Evolutionary conservation across 306 rosid species (phyloP).

Genomic region (Inga leiocalycina): DNA sequence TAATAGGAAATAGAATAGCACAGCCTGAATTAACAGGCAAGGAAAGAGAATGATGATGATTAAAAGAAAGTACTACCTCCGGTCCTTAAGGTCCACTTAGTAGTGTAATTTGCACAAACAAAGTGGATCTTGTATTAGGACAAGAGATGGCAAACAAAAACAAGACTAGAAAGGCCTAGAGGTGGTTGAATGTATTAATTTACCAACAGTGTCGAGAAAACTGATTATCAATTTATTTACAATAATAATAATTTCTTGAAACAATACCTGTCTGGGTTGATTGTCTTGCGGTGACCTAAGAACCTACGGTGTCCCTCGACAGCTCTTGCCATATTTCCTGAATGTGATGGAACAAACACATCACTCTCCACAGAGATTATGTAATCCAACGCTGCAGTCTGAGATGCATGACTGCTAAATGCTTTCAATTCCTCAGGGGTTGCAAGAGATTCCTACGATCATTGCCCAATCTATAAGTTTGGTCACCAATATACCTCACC

Average conservation of each 20-base stretch:
- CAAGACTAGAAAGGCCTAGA: background rate
- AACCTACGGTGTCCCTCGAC: constrained; percentile 97
- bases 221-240: background rate
- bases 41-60: constrained; percentile 1
- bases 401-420: constrained; percentile 84
- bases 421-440: constrained; percentile 72
- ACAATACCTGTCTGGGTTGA: constrained; percentile 78
- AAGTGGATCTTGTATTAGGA: too few relatives aligned
- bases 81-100: too few relatives aligned
- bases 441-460: constrained; percentile 85
- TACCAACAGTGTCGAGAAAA: background rate
- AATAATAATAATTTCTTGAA: constrained; percentile 15
- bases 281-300: constrained; percentile 86
- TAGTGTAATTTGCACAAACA: too few relatives aligned
- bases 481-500: constrained; percentile 30
- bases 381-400: constrained; percentile 90
- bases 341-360: constrained; percentile 82
- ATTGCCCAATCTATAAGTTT: constrained; percentile 34
- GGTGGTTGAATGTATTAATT: constrained; percentile 6
- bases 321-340: constrained; percentile 97
- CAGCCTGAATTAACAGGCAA: background rate
- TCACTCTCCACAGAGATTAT: constrained; percentile 87
- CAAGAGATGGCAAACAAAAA: background rate
- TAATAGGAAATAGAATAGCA: background rate
- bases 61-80: background rate